phyloP scores from a whole-genome alignment of 164 flowering plant species.

The Paratinospora sagittata region DNA sequence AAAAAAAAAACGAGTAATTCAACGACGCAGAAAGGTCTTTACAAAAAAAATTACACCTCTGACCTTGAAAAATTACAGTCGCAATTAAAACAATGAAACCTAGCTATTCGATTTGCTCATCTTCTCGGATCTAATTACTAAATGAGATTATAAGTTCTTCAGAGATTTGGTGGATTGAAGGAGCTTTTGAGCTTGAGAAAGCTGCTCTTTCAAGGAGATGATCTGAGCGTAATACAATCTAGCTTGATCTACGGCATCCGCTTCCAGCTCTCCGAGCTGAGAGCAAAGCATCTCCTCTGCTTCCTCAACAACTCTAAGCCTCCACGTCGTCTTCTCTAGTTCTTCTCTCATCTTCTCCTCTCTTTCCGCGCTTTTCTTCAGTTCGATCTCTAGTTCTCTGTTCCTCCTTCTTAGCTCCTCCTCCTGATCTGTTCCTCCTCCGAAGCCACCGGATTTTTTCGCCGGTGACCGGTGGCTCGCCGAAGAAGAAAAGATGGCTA shows the following conservation, averaged over 20 bases:
- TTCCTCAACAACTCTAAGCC: slow-evolving; percentile 62
- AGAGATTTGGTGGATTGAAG: too few relatives aligned
- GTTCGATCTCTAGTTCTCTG: slow-evolving; percentile 62
- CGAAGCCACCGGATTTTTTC: background rate
- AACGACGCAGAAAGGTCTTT: too few relatives aligned
- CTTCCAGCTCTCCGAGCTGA: slow-evolving; percentile 74
- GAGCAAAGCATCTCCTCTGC: slow-evolving; percentile 76
- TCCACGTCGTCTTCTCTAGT: slow-evolving; percentile 27
- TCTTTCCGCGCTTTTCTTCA: slow-evolving; percentile 44
- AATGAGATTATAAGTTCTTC: too few relatives aligned
- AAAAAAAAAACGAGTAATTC: too few relatives aligned
- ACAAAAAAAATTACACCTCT: too few relatives aligned
- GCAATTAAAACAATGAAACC: too few relatives aligned
- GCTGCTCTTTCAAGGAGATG: slow-evolving; percentile 41
- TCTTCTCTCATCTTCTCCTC: slow-evolving; percentile 53
- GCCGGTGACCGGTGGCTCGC: background rate
- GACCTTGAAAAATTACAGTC: too few relatives aligned
- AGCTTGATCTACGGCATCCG: slow-evolving; percentile 65
- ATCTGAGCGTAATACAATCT: slow-evolving; percentile 40
- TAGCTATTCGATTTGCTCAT: too few relatives aligned
- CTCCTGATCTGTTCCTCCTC: slow-evolving; percentile 8
- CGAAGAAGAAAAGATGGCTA: slow-evolving; percentile 2
- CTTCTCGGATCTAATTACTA: too few relatives aligned
- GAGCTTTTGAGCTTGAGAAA: slow-evolving; percentile 37
- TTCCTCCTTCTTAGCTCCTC: slow-evolving; percentile 37